Percentiles rank a stretch among this genome's conserved stretches.
These are phyloP conservation scores for Escallonia rubra DNA, from an alignment of 129 eudicot species.

Conservation along the genomic window DNA sequence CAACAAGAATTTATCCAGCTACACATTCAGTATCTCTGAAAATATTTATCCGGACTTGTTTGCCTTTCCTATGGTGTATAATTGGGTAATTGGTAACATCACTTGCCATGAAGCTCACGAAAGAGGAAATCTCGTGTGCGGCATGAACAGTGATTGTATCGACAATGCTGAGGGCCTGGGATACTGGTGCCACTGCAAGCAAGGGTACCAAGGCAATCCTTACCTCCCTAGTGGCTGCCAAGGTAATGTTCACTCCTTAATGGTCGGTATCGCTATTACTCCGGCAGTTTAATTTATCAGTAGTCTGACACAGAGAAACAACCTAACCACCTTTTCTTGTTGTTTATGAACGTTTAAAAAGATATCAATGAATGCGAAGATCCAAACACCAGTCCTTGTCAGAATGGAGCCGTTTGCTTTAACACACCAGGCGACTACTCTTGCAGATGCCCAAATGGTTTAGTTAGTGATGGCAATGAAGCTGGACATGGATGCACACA, in stretches of 20 bases:
- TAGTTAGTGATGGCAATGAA: conserved; percentile 6
- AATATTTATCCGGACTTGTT: too few species aligned
- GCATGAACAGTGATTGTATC: conserved; percentile 15
- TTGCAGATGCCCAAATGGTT: conserved; percentile 17
- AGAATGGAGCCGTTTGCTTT: conserved; percentile 11
- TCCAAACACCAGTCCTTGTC: conserved; percentile 19
- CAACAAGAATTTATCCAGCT: too few species aligned
- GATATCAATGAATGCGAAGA: neutral
- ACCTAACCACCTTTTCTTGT: too few species aligned
- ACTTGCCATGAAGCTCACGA: conserved; percentile 18
- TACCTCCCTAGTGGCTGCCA: neutral
- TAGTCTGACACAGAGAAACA: too few species aligned
- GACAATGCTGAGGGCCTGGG: conserved; percentile 21
- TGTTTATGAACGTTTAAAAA: too few species aligned
- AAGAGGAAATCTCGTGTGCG: conserved; percentile 15
- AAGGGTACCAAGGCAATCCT: conserved; percentile 48
- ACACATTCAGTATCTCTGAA: too few species aligned
- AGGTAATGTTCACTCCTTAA: neutral
- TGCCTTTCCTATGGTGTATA: conserved; percentile 32
- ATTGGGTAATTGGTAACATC: conserved; percentile 34
- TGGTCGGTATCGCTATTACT: too few species aligned
- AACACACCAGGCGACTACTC: conserved; percentile 21
- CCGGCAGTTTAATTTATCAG: too few species aligned
- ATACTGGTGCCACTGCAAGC: conserved; percentile 30
- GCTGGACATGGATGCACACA: conserved; percentile 3